phyloP scores from a whole-genome alignment of 192 early-diverging fungal species.

The Backusella westeae region DNA sequence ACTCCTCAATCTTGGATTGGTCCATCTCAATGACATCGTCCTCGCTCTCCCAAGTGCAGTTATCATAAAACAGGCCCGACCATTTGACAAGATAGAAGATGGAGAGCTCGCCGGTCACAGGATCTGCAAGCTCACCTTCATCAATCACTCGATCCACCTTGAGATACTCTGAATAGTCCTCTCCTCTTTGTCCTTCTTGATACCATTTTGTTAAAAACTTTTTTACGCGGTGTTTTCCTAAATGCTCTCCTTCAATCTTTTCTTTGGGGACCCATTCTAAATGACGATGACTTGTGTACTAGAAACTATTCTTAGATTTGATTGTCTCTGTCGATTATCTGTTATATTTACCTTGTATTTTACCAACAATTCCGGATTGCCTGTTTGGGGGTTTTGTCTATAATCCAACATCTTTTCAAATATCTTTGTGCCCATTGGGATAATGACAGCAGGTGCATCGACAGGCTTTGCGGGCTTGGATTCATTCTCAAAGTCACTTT shows the following conservation, averaged over 20 bases:
- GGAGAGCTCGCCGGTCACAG: conserved; percentile 44
- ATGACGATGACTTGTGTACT: conserved; percentile 67
- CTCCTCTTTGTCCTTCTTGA: conserved; percentile 48
- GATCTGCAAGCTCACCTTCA: conserved; percentile 68
- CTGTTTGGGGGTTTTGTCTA: conserved; percentile 38
- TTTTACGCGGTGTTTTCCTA: conserved; percentile 68
- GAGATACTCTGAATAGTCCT: conserved; percentile 65
- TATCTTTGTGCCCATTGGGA: conserved; percentile 49
- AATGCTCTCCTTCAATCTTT: conserved; percentile 50
- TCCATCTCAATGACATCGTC: conserved; percentile 58
- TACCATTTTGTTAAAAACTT: conserved; percentile 70
- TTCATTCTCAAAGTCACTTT: conserved; percentile 27
- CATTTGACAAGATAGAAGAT: conserved; percentile 80
- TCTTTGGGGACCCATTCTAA: conserved; percentile 66
- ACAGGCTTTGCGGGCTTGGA: background rate
- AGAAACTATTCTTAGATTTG: background rate
- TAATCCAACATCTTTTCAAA: conserved; percentile 55
- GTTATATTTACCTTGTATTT: conserved; percentile 70
- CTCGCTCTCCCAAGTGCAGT: conserved; percentile 69
- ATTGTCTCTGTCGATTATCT: too few species aligned
- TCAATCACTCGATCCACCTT: conserved; percentile 83
- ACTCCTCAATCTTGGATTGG: conserved; percentile 64
- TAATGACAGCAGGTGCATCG: conserved; percentile 37
- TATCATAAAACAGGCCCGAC: conserved; percentile 69
- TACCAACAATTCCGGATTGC: conserved; percentile 63